Evolutionary conservation across 2,329 filamentous ascomycete species (phyloP).

Genomic region (Sphaerulina musiva): DNA sequence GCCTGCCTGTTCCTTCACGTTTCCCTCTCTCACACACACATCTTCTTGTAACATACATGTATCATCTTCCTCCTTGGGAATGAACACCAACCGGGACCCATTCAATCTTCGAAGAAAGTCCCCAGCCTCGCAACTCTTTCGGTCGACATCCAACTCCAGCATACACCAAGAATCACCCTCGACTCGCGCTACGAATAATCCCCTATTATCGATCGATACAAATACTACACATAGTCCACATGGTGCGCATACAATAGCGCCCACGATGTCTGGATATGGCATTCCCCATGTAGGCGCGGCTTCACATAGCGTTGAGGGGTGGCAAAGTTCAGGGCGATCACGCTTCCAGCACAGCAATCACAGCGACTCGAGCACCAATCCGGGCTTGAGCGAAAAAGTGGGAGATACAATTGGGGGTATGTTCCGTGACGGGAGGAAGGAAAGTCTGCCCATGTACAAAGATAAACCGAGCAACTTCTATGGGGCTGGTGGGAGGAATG

Average conservation of each 20-base stretch:
- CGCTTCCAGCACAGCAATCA: slow-evolving; percentile 16
- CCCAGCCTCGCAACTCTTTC: slow-evolving; percentile 21
- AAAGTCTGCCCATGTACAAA: slow-evolving; percentile 86
- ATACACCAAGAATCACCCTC: slow-evolving; percentile 3
- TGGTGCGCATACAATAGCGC: slow-evolving; percentile 1
- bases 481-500: slow-evolving; percentile 48
- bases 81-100: slow-evolving; percentile 42
- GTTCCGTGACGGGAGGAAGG: slow-evolving; percentile 53
- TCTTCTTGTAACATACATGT: background rate
- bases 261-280: slow-evolving; percentile 22
- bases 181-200: background rate
- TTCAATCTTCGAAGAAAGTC: slow-evolving; percentile 38
- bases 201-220: slow-evolving; percentile 3
- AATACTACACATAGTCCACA: background rate
- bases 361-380: slow-evolving; percentile 15
- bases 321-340: slow-evolving; percentile 17
- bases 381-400: slow-evolving; percentile 41
- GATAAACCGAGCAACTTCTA: slow-evolving; percentile 85
- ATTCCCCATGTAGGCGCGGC: slow-evolving; percentile 16
- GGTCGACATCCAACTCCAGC: slow-evolving; percentile 6
- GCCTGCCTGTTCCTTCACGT: too few species aligned
- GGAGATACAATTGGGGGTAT: slow-evolving; percentile 58
- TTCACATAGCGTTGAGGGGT: slow-evolving; percentile 13
- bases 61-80: slow-evolving; percentile 18
- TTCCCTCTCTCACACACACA: too few species aligned